Evolutionary conservation across 306 rosid species (phyloP), one percentile per base, ranked within the genome.

Genomic region (Gleditsia sinensis): DNA sequence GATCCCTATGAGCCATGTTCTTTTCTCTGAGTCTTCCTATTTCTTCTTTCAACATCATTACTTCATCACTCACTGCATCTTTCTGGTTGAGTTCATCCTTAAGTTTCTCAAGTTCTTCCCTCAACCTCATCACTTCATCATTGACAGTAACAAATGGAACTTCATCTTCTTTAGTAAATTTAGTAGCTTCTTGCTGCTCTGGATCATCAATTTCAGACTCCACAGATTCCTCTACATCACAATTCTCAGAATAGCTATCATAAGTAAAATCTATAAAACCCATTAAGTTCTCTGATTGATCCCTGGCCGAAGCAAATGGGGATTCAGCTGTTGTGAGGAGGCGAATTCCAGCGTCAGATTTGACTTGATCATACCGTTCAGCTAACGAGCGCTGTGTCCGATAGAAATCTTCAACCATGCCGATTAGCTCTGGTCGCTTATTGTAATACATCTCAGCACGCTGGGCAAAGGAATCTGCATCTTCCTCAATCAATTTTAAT

Each of bases 371-470:
- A 71, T 84, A 88, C 69, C 86, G 86, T 84, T 89, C 96, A 1
- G 97, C 90, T 28, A 93, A 70, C 1, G 92, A 89, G 2, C 93
- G 91, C 49, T 93, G 93, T 69, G 90, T 72, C 57, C 96, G 82
- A 50, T 93, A 93, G 75, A 93, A 89, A 53, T 93, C 92, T 84
- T 91, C 89, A 59, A 93, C 93, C 96, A 91, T 81, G 54, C 88
- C 69, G 33, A 93, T 75, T 25, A 93, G 92, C 73, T 91, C 87
- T 0, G 98, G 97, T 43, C 97, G 76, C 63, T n/a, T n/a, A 83
- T 91, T 86, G 91, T 91, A 93, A 75, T 89, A 91, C 96, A 93
- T 91, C 87, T 93, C 98, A 40, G 98, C 97, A n/a, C 97, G 97
- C 53, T 85, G 64, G 0, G 93, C 90, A 86, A 93, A 91, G 57